These are phyloP conservation scores for Gracilaria gracilis DNA, from an alignment of 23 red algal species.

Conservation along the genomic window DNA sequence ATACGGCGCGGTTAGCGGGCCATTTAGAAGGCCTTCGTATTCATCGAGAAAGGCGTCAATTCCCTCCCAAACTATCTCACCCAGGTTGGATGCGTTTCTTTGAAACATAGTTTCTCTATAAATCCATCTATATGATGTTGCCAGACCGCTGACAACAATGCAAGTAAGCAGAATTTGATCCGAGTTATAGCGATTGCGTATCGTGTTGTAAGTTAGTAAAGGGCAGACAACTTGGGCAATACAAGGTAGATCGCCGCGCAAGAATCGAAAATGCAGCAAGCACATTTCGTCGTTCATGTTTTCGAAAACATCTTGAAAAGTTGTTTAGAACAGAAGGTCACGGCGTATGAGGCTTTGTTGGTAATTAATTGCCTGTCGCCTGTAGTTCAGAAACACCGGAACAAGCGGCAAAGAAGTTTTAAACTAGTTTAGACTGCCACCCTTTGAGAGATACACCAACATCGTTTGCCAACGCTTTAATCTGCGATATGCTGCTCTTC, in stretches of 20 bases:
- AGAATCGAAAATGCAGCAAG: neutral
- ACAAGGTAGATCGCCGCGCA: neutral
- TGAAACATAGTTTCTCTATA: neutral
- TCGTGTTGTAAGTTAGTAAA: neutral
- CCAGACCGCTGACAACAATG: neutral
- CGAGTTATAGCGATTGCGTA: conserved; percentile 5
- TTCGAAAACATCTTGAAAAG: neutral
- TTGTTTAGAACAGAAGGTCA: neutral
- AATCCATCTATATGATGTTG: neutral
- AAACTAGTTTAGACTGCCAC: too few relatives aligned
- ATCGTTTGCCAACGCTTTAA: too few relatives aligned
- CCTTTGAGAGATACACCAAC: too few relatives aligned
- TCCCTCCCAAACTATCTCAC: neutral
- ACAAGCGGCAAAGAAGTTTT: too few relatives aligned
- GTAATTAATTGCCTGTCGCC: too few relatives aligned
- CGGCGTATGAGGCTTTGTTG: too few relatives aligned
- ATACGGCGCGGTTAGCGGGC: neutral
- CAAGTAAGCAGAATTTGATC: neutral
- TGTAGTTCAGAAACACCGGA: too few relatives aligned
- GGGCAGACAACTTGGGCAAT: neutral
- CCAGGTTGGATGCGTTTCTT: neutral
- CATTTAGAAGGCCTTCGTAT: too few relatives aligned
- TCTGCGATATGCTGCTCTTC: too few relatives aligned
- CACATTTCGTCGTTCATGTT: neutral
- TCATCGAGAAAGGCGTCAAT: too few relatives aligned